Evolutionary conservation across 257 asterid species (phyloP).

Genomic region (Capsicum chinense): DNA sequence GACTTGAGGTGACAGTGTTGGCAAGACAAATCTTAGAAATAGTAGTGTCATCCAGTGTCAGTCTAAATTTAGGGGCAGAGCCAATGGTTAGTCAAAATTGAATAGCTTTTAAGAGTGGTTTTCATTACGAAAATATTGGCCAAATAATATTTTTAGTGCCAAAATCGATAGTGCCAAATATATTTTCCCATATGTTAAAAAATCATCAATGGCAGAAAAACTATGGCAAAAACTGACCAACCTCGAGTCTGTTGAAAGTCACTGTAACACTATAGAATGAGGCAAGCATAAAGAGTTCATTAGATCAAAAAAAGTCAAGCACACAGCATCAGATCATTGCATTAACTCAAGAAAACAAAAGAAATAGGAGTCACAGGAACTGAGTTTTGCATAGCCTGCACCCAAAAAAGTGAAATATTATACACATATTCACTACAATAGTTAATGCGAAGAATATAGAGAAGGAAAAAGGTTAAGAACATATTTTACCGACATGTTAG

Average conservation of each 20-base stretch:
- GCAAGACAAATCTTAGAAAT: too few species aligned
- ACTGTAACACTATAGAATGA: conserved; percentile 20
- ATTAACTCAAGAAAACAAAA: background rate
- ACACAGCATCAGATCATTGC: conserved; percentile 13
- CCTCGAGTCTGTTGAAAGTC: conserved; percentile 27
- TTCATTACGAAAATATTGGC: too few species aligned
- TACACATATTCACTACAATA: background rate
- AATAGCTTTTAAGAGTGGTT: too few species aligned
- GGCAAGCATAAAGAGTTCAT: conserved; percentile 27
- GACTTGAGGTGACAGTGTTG: too few species aligned
- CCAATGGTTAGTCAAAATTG: too few species aligned
- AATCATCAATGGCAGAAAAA: background rate
- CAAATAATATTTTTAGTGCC: too few species aligned
- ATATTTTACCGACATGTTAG: too few species aligned
- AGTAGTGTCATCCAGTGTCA: too few species aligned
- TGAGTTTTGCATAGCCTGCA: background rate
- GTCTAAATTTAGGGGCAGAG: too few species aligned
- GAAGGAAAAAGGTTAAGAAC: background rate
- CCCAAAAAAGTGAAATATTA: background rate
- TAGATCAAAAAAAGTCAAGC: conserved; percentile 26
- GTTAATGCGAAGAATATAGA: background rate
- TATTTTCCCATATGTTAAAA: background rate
- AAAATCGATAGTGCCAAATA: too few species aligned
- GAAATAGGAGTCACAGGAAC: background rate
- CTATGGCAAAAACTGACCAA: conserved; percentile 1